These are phyloP conservation scores for Podospora australis DNA, from an alignment of 495 filamentous ascomycete species.

Conservation along the genomic window DNA sequence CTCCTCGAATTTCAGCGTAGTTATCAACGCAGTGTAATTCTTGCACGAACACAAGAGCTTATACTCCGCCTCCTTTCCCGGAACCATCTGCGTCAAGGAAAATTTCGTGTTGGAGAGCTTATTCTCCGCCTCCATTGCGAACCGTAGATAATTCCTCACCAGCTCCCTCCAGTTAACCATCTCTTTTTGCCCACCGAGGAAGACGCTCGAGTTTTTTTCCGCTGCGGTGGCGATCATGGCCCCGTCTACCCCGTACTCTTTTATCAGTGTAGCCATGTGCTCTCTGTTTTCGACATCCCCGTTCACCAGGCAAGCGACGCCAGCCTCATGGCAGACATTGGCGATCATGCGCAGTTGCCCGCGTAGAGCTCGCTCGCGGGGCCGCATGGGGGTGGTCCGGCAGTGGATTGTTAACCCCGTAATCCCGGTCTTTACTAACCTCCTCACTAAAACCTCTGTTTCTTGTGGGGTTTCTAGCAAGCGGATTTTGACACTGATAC, in stretches of 20 bases:
- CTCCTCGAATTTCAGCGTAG: slow-evolving; percentile 50
- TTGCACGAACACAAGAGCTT: slow-evolving; percentile 48
- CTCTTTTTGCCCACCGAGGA: slow-evolving; percentile 58
- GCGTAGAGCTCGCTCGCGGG: slow-evolving; percentile 77
- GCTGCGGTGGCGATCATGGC: slow-evolving; percentile 95
- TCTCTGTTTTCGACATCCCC: slow-evolving; percentile 74
- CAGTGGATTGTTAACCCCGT: slow-evolving; percentile 90
- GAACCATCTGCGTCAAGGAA: slow-evolving; percentile 73
- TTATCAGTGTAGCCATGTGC: slow-evolving; percentile 58
- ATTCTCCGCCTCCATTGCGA: slow-evolving; percentile 70
- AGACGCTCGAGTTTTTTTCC: slow-evolving; percentile 81
- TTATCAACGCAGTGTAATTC: slow-evolving; percentile 59
- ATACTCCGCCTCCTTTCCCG: slow-evolving; percentile 63
- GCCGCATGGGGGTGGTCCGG: slow-evolving; percentile 91
- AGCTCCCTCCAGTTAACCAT: slow-evolving; percentile 69
- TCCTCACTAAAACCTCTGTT: slow-evolving; percentile 67
- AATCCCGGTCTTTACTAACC: slow-evolving; percentile 77
- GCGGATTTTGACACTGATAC: slow-evolving; percentile 92
- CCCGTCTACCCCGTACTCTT: slow-evolving; percentile 77
- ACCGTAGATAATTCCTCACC: slow-evolving; percentile 63
- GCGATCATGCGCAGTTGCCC: slow-evolving; percentile 78
- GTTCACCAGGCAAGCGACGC: slow-evolving; percentile 90
- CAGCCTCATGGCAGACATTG: slow-evolving; percentile 66
- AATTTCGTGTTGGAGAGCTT: slow-evolving; percentile 89
- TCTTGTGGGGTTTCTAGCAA: slow-evolving; percentile 67